Evolutionary conservation across 2,329 filamentous ascomycete species (phyloP), one percentile per base, ranked within the genome.

Genomic region (Hymenoscyphus infarciens): DNA sequence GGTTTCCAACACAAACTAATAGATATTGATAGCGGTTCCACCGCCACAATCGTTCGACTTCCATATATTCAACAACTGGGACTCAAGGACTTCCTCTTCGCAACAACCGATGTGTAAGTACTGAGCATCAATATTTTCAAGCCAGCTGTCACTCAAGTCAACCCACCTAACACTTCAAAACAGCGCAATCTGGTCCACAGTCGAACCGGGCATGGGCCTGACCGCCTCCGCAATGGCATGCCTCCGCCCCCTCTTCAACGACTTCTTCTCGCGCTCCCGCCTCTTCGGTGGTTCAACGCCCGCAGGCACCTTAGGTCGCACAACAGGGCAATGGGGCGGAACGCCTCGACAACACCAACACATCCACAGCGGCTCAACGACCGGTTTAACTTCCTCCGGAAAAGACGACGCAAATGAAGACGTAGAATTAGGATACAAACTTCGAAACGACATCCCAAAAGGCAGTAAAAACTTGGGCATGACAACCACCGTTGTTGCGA

Each of bases 21-120:
- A 42, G 10, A 16, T 25, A 25, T 25, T 22, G 16, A 38, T 22
- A 71, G 68, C 54, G 69, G 66, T 5, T 70, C 67, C 13, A 66
- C 64, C 11, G 69, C 70, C 53, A 70, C 70, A 10, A 70, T 73
- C 56, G 59, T 72, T 31, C 68, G 71, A 15, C 68, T 73, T 35
- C 70, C 70, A 3, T 73, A 71, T 59, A 62, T 72, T 53, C 61
- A 35, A 62, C 22, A 63, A 61, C 52, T 59, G 68, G 8, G 59
- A 42, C 33, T 60, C 19, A 27, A 57, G 7, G 71, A 73, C 57
- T 71, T 72, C 35, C 64, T 72, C 33, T 72, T 60, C 55, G 63
- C 69, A 53, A 66, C 67, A 6, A 65, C 65, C 19, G 64, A 66
- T 49, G 68, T 71, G 15, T 57, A 57, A 57, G 56, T 31, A 25